Percentiles rank a stretch among this genome's conserved stretches.
These are phyloP conservation scores for Acidomyces sp. DNA, from an alignment of 495 filamentous ascomycete species.

Conservation along the genomic window DNA sequence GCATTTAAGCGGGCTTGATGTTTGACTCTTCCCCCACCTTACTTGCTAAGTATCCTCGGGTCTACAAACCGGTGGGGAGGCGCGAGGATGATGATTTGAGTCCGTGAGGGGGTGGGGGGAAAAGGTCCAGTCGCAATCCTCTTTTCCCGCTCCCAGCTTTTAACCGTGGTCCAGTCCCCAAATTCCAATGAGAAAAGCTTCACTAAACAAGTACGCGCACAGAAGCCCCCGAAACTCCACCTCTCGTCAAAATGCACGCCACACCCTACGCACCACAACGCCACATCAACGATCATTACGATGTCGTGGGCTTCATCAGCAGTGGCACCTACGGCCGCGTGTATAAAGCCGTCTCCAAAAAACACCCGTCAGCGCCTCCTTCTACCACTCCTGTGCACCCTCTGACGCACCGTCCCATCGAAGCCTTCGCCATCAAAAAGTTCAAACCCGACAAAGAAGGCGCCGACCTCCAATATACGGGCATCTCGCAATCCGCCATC, in stretches of 20 bases:
- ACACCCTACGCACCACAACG: conserved; percentile 15
- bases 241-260: conserved; percentile 16
- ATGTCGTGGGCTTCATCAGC: conserved; percentile 94
- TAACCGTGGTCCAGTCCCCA: too few relatives aligned
- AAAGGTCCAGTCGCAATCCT: too few relatives aligned
- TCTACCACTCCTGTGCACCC: conserved; percentile 9
- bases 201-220: too few relatives aligned
- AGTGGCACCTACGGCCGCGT: conserved; percentile 98
- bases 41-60: too few relatives aligned
- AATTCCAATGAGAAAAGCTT: too few relatives aligned
- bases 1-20: too few relatives aligned
- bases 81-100: too few relatives aligned
- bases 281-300: conserved; percentile 75
- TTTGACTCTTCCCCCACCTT: too few relatives aligned
- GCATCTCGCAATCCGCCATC: conserved; percentile 92
- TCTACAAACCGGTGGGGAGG: too few relatives aligned
- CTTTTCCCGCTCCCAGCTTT: too few relatives aligned
- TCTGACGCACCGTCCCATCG: conserved; percentile 7
- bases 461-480: conserved; percentile 79
- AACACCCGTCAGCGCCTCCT: conserved; percentile 31
- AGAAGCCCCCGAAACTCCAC: conserved; percentile 17
- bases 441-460: conserved; percentile 99
- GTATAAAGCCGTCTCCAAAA: conserved; percentile 73
- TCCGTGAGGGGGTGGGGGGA: too few relatives aligned
- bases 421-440: conserved; percentile 31